Conservation (phyloP, 2,329 filamentous ascomycete species). For the Aspergillus intermedius region DNA sequence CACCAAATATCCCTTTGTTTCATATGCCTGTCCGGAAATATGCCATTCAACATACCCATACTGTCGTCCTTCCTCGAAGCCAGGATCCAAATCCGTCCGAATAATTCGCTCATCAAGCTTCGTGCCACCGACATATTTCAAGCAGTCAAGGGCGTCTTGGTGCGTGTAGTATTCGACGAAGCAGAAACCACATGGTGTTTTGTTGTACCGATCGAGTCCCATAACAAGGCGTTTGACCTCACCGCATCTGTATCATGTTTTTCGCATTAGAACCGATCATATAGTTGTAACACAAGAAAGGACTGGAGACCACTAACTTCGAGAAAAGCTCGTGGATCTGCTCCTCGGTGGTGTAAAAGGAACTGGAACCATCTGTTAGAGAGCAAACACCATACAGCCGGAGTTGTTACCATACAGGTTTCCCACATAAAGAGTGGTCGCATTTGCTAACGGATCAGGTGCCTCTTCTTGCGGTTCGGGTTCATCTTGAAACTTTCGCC, state of each 20-base stretch:
- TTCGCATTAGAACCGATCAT: neutral
- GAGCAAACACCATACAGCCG: neutral
- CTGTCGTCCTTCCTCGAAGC: conserved; percentile 91
- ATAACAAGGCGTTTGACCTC: conserved; percentile 98
- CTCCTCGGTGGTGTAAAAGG: conserved; percentile 98
- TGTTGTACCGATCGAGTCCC: conserved; percentile 93
- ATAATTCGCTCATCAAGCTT: conserved; percentile 98
- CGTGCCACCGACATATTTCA: conserved; percentile 97
- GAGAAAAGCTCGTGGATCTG: conserved; percentile 96
- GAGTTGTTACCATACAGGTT: conserved; percentile 60
- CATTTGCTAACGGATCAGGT: conserved; percentile 75
- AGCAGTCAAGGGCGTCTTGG: conserved; percentile 91
- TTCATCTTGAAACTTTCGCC: conserved; percentile 57
- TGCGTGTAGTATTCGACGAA: conserved; percentile 99
- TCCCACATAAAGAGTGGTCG: conserved; percentile 93
- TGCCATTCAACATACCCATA: conserved; percentile 57
- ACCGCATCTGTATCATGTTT: conserved; percentile 54
- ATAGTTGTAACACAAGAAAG: neutral
- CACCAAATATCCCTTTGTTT: conserved; percentile 6
- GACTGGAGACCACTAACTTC: conserved; percentile 50
- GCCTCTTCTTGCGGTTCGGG: conserved; percentile 54
- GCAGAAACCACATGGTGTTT: conserved; percentile 98
- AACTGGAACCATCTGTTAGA: conserved; percentile 44
- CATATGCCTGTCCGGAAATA: neutral
- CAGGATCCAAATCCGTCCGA: conserved; percentile 88